These are phyloP conservation scores for Curvularia sp. DNA, from an alignment of 2,329 filamentous ascomycete genomes.

Conservation along the genomic window DNA sequence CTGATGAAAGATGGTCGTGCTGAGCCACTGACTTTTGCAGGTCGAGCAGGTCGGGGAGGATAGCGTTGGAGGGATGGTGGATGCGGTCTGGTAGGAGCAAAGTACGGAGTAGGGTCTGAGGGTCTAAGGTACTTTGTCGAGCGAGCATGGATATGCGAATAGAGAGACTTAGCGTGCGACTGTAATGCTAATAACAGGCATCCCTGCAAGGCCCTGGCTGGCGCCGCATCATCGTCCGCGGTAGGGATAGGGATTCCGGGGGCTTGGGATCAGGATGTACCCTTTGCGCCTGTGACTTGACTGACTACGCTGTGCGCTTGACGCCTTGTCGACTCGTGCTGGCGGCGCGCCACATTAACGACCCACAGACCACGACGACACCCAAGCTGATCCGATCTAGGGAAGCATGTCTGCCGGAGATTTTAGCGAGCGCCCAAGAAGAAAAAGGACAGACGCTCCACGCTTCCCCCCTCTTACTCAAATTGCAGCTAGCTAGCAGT, in stretches of 20 bases:
- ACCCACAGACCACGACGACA: conserved; percentile 43
- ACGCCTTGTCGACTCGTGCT: conserved; percentile 44
- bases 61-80: conserved; percentile 37
- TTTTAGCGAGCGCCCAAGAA: conserved; percentile 40
- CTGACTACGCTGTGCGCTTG: conserved; percentile 37
- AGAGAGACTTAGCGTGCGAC: conserved; percentile 44
- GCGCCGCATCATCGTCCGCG: conserved; percentile 41
- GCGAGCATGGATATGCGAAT: conserved; percentile 41
- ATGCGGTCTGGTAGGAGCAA: conserved; percentile 44
- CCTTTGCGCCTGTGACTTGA: conserved; percentile 42
- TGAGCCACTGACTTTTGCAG: conserved; percentile 46
- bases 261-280: conserved; percentile 42
- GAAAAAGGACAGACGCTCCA: conserved; percentile 21
- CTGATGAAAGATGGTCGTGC: conserved; percentile 39
- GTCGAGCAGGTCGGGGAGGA: conserved; percentile 34
- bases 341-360: conserved; percentile 47
- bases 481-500: conserved; percentile 29
- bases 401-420: conserved; percentile 38
- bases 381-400: conserved; percentile 43
- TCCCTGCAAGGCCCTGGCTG: conserved; percentile 33
- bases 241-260: conserved; percentile 43
- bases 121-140: conserved; percentile 38
- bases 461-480: conserved; percentile 27
- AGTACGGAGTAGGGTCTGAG: conserved; percentile 44
- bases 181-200: conserved; percentile 45